These are phyloP conservation scores for Corymbia calophylla DNA, from an alignment of 441 rosid genomes.

Conservation along the genomic window DNA sequence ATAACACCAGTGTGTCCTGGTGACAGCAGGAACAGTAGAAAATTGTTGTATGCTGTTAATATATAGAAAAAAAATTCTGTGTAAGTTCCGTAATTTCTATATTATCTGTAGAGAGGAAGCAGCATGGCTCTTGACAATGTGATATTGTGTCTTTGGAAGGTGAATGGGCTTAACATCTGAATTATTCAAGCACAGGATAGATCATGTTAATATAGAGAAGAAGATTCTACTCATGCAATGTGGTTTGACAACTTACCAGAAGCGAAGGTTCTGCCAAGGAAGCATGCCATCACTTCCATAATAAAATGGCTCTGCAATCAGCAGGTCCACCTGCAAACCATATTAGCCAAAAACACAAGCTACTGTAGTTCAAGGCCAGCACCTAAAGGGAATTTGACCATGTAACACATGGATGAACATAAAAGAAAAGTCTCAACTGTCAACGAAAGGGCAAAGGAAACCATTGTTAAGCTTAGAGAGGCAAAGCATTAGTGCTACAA, in stretches of 20 bases:
- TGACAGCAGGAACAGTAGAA: background rate
- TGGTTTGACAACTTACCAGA: slow-evolving; percentile 53
- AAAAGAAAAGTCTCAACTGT: background rate
- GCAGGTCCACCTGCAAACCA: slow-evolving; percentile 60
- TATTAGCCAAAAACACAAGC: background rate
- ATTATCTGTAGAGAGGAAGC: background rate
- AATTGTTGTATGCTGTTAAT: background rate
- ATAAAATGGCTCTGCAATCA: slow-evolving; percentile 88
- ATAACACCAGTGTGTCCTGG: background rate
- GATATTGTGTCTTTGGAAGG: background rate
- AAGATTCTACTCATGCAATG: background rate
- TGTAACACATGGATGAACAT: background rate
- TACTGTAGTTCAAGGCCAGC: background rate
- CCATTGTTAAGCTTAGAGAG: background rate
- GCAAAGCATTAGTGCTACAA: background rate
- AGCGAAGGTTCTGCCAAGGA: slow-evolving; percentile 93
- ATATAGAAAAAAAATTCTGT: background rate
- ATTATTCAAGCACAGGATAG: background rate
- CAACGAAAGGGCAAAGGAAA: background rate
- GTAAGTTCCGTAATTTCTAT: background rate
- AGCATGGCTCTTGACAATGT: background rate
- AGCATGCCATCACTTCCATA: slow-evolving; percentile 72
- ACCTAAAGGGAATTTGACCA: background rate
- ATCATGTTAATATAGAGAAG: background rate
- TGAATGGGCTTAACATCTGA: background rate